Evolutionary conservation across 352 stramenopile species (phyloP), one percentile per base, ranked within the genome.

Genomic region (Phytophthora crassamura): DNA sequence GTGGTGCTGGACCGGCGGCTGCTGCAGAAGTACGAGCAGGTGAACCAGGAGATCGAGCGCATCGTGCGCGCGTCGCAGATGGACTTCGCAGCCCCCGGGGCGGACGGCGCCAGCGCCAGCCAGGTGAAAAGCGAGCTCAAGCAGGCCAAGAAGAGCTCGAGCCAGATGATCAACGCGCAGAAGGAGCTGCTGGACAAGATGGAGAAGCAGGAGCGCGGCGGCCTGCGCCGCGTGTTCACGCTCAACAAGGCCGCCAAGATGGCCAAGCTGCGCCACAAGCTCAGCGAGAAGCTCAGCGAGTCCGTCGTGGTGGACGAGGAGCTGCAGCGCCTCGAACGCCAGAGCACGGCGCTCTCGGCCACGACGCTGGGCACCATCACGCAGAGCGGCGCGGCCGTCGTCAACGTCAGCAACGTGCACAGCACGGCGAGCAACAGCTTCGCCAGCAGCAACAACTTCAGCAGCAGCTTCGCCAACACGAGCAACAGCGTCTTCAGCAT

Each of bases 161-260:
- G 74, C 18, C 77, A 90, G 60, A 88, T 89, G 68, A 89, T 93
- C 59, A 83, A 91, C 59, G 88, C 79, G 39, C 85, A 93, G 64
- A 91, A 92, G 55, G 83, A 90, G 56, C 59, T 93, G 45, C 76
- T 93, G 46, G 82, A 93, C 64, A 93, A 93, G 58, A 89, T 93
- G 65, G 85, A 91, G 68, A 75, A 73, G 42, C 83, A 91, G 42
- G 85, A 93, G 49, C 80, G 81, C 20, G 72, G 81, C 39, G 74
- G 80, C 1, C 64, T 91, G 25, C 83, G 85, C 2, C 77, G 81
- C 22, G 81, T 91, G 15, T 91, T 93, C 57, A 80, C 80, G 8
- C 59, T 93, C 45, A 91, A 93, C 59, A 82, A 81, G 11, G 74
- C 83, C 6, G 74, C 83, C 39, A 89, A 86, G 48, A 86, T 91